phyloP scores from a whole-genome alignment of 2,329 filamentous ascomycete species.

The Cladosporium colombiae region DNA sequence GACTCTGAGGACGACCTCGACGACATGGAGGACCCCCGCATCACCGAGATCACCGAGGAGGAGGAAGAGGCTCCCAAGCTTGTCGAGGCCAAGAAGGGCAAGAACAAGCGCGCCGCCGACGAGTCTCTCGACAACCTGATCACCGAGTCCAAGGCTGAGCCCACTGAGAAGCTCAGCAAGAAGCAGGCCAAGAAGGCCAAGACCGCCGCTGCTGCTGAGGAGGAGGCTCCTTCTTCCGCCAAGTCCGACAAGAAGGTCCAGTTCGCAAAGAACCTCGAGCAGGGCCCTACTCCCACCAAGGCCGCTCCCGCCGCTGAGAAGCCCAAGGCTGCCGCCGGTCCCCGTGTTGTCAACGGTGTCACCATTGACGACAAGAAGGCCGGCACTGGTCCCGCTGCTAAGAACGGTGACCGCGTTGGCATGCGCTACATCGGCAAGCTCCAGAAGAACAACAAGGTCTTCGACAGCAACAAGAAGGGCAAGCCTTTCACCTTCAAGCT shows the following conservation, averaged over 20 bases:
- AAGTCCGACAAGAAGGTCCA: slow-evolving; percentile 92
- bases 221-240: slow-evolving; percentile 48
- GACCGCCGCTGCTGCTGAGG: slow-evolving; percentile 59
- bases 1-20: slow-evolving; percentile 55
- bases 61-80: slow-evolving; percentile 63
- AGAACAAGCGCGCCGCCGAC: slow-evolving; percentile 88
- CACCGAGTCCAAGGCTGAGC: slow-evolving; percentile 63
- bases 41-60: slow-evolving; percentile 81
- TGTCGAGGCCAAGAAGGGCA: slow-evolving; percentile 62
- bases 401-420: slow-evolving; percentile 85
- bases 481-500: slow-evolving; percentile 97
- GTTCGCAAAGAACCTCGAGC: slow-evolving; percentile 98
- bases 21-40: slow-evolving; percentile 72
- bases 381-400: slow-evolving; percentile 79
- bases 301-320: slow-evolving; percentile 38
- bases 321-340: slow-evolving; percentile 59
- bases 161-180: slow-evolving; percentile 78
- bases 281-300: slow-evolving; percentile 80
- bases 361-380: slow-evolving; percentile 94
- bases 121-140: slow-evolving; percentile 77
- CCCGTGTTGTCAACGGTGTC: slow-evolving; percentile 83
- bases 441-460: slow-evolving; percentile 85
- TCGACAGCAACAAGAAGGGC: slow-evolving; percentile 98
- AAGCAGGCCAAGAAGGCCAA: slow-evolving; percentile 96
- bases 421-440: slow-evolving; percentile 98